phyloP scores from a whole-genome alignment of 2,329 filamentous ascomycete species.

The Aspergillus arachidicola region DNA sequence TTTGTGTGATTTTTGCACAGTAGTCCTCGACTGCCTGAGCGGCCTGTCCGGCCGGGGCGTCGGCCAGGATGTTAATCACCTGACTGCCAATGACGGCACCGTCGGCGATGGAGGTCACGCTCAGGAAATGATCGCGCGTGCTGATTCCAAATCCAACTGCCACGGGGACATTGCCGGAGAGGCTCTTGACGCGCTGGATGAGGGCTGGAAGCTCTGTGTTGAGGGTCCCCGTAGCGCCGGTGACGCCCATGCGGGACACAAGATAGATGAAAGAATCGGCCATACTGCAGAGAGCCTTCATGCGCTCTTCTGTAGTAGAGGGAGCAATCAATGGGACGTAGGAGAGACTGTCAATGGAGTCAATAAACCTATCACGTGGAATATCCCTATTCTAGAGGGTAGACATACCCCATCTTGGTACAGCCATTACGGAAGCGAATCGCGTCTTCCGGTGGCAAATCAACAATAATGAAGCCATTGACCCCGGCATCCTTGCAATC shows the following conservation, averaged over 20 bases:
- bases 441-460: slow-evolving; percentile 94
- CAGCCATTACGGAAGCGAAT: slow-evolving; percentile 86
- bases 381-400: background rate
- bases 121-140: slow-evolving; percentile 85
- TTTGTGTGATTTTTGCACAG: slow-evolving; percentile 69
- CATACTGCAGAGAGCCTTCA: slow-evolving; percentile 89
- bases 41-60: slow-evolving; percentile 64
- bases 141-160: slow-evolving; percentile 94
- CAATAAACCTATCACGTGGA: background rate
- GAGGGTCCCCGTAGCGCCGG: slow-evolving; percentile 78
- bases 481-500: slow-evolving; percentile 81
- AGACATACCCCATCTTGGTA: slow-evolving; percentile 67
- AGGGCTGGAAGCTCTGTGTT: slow-evolving; percentile 77
- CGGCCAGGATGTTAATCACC: slow-evolving; percentile 75
- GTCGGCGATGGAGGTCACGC: slow-evolving; percentile 77
- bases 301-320: slow-evolving; percentile 81
- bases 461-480: slow-evolving; percentile 96
- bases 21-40: slow-evolving; percentile 78
- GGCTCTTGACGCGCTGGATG: slow-evolving; percentile 79
- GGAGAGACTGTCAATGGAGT: slow-evolving; percentile 61
- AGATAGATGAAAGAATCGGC: slow-evolving; percentile 98
- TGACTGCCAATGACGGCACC: slow-evolving; percentile 94
- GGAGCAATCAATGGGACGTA: slow-evolving; percentile 94
- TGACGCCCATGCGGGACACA: slow-evolving; percentile 92
- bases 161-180: slow-evolving; percentile 81